Evolutionary conservation across 306 rosid species (phyloP), one percentile per base, ranked within the genome.

Genomic region (Mimosa bimucronata): DNA sequence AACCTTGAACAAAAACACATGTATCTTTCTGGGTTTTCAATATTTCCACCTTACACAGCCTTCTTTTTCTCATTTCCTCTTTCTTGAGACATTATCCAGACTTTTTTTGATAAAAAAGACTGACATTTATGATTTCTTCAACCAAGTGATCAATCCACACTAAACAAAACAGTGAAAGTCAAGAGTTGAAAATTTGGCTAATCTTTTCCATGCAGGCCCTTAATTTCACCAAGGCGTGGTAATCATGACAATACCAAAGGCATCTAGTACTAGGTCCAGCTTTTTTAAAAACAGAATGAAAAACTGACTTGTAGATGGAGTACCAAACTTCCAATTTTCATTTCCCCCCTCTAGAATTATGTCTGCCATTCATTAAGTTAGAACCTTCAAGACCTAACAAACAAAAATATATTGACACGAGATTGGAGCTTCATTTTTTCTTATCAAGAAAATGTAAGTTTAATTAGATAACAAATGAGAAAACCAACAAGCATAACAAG

Each of bases 101-200:
- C 23, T 42, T 21, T 34, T 52, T 31, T 65, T 65, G 34, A 14
- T 60, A 83, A 23, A 64, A 19, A 62, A 37, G 28, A 80, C 42
- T 28, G 62, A 53, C 19, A 46, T 75, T 8, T 25, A 29, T 60
- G 52, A 78, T 23, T 12, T 55, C 12, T 74, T 55, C 21, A 79
- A 44, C 41, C 42, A 75, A 53, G 66, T 57, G 69, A 30, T 66
- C 81, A 77, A 74, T 64, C 55, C 67, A 64, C 55, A 74, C 40
- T 58, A 72, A 44, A 58, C 13, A 72, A n/a, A n/a, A 48, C 75
- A 66, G 46, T 16, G 3, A 8, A 40, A 18, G 37, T 30, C 58
- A 75, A 78, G 29, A 52, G 26, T 29, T 16, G 77, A 18, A 48
- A 48, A 41, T 46, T 71, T 14, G 37, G 76, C 57, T 73, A 29